A percentile compares a stretch with the other conserved stretches of the same genome.
Conservation (phyloP, 495 filamentous ascomycete genomes). For the Opeltia flavorubescens region DNA sequence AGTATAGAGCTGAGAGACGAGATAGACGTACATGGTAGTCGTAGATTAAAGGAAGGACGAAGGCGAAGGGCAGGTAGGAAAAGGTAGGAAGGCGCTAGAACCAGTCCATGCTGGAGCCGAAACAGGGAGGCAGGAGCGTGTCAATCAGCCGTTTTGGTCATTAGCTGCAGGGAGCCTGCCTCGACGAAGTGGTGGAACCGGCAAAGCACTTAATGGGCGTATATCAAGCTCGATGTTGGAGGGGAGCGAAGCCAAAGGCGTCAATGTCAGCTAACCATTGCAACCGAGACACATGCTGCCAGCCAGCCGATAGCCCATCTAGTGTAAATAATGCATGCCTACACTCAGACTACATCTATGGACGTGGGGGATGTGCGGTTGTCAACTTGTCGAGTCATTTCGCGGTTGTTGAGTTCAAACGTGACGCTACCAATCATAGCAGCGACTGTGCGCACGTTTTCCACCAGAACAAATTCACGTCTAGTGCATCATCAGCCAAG, state of each 20-base stretch:
- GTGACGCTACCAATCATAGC: conserved; percentile 1
- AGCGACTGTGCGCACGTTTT: neutral
- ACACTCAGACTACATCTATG: too few species aligned
- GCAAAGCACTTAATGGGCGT: neutral
- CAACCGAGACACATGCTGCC: too few species aligned
- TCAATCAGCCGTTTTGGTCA: too few species aligned
- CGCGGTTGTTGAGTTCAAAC: neutral
- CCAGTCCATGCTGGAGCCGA: neutral
- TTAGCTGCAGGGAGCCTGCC: neutral
- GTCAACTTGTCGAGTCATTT: neutral
- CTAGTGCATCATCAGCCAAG: too few species aligned
- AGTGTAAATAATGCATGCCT: too few species aligned
- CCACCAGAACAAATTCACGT: neutral
- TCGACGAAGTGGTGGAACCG: neutral
- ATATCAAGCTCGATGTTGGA: neutral
- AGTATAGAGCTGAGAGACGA: neutral
- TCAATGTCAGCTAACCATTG: too few species aligned
- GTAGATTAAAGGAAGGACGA: neutral
- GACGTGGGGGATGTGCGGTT: neutral
- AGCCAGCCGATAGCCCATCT: too few species aligned
- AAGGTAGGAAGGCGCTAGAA: neutral
- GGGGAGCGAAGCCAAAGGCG: neutral
- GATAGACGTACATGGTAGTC: conserved; percentile 10
- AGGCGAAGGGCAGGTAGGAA: neutral
- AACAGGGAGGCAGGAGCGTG: too few species aligned